A percentile compares a stretch with the other conserved stretches of the same genome.
Conservation (phyloP, 1,139 yeast species). For the Candida pseudoviswanathii region DNA sequence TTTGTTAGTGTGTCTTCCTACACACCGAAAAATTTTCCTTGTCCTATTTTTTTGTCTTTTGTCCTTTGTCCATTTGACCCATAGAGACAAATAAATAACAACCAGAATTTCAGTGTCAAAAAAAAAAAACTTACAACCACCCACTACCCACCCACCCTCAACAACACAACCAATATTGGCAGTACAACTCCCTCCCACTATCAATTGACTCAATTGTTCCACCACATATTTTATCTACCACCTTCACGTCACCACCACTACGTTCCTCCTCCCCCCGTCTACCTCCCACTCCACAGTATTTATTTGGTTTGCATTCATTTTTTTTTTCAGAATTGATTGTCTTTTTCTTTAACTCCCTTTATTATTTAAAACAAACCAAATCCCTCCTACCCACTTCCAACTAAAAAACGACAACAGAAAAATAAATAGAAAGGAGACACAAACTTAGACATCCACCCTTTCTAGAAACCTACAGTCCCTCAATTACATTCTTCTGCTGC, state of each 20-base stretch:
- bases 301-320: constrained; percentile 1
- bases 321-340: too few relatives aligned
- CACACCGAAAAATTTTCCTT: neutral
- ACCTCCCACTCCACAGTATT: neutral
- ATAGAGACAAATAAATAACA: neutral
- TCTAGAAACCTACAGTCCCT: too few relatives aligned
- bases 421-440: neutral
- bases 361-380: neutral
- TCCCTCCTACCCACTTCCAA: neutral
- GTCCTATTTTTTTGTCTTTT: neutral
- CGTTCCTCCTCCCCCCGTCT: too few relatives aligned
- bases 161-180: neutral
- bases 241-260: neutral
- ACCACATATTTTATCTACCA: neutral
- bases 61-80: neutral
- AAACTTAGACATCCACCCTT: too few relatives aligned
- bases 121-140: neutral
- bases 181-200: too few relatives aligned
- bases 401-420: neutral
- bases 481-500: neutral
- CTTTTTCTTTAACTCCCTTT: neutral
- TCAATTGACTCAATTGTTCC: too few relatives aligned
- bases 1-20: too few relatives aligned
- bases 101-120: constrained; percentile 3
- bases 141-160: neutral